These are phyloP conservation scores for Claviceps sp. DNA, from an alignment of 2,329 filamentous ascomycete species.

Conservation along the genomic window DNA sequence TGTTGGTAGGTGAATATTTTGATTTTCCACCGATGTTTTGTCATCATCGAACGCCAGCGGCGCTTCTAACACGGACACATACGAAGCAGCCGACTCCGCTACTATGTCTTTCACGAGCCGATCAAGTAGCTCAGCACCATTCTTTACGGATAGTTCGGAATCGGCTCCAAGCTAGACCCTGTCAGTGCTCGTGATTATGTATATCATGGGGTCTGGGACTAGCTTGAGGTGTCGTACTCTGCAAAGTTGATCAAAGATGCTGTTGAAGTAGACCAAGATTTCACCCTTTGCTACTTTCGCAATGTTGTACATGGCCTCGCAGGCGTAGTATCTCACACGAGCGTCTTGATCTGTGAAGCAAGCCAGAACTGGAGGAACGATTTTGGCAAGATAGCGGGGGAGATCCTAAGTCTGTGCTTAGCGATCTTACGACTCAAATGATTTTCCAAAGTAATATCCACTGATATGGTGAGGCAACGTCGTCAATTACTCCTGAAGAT, in stretches of 20 bases:
- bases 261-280: slow-evolving; percentile 93
- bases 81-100: slow-evolving; percentile 85
- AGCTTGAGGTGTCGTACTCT: slow-evolving; percentile 47
- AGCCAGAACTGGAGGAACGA: slow-evolving; percentile 89
- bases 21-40: slow-evolving; percentile 29
- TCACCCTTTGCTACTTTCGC: slow-evolving; percentile 98
- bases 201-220: not conserved
- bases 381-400: slow-evolving; percentile 79
- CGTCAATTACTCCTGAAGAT: not conserved
- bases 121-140: slow-evolving; percentile 89
- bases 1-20: slow-evolving; percentile 48
- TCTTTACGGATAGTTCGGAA: slow-evolving; percentile 93
- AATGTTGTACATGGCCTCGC: slow-evolving; percentile 99
- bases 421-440: not conserved
- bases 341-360: slow-evolving; percentile 99
- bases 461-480: not conserved
- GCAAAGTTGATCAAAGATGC: slow-evolving; percentile 93
- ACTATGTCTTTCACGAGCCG: slow-evolving; percentile 94
- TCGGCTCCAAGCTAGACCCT: slow-evolving; percentile 70
- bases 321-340: slow-evolving; percentile 92
- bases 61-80: slow-evolving; percentile 74
- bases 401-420: slow-evolving; percentile 51
- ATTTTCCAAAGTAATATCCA: not conserved
- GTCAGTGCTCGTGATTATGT: slow-evolving; percentile 1
- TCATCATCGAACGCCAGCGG: slow-evolving; percentile 33